phyloP scores from a whole-genome alignment of 2,329 filamentous ascomycete genomes.

The Penicillium sp. region DNA sequence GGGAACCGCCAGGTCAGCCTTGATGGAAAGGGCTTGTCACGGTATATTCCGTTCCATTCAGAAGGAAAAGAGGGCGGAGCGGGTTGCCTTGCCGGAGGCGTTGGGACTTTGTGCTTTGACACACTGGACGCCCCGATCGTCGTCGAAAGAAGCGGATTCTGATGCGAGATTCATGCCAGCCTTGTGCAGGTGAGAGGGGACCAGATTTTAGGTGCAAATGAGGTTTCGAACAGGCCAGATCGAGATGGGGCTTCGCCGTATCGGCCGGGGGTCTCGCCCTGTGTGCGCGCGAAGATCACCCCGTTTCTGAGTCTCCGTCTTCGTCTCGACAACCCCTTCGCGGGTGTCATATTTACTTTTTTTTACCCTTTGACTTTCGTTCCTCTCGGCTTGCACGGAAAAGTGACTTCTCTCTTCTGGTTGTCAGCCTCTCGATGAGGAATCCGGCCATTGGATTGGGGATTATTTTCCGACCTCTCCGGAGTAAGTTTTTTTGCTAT shows the following conservation, averaged over 20 bases:
- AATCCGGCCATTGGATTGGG: slow-evolving; percentile 17
- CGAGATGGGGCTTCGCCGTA: slow-evolving; percentile 3
- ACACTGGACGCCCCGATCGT: neutral
- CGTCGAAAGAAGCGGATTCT: neutral
- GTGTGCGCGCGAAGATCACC: slow-evolving; percentile 1
- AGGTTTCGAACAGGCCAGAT: slow-evolving; percentile 10
- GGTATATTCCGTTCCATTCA: no score
- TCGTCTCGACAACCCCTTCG: neutral
- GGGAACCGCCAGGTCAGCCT: neutral
- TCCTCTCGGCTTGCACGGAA: neutral
- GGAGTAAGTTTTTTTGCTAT: neutral
- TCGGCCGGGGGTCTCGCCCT: neutral
- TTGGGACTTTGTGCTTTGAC: neutral
- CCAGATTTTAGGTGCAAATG: neutral
- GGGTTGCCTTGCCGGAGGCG: neutral
- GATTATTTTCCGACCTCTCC: slow-evolving; percentile 18
- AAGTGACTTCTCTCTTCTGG: neutral
- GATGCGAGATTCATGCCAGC: slow-evolving; percentile 7
- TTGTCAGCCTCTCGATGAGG: slow-evolving; percentile 9
- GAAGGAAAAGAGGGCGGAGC: neutral
- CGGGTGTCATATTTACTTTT: slow-evolving; percentile 9
- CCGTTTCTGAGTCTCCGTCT: neutral
- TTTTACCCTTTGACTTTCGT: neutral
- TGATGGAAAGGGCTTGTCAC: no score
- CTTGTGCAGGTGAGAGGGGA: neutral